Evolutionary conservation across 148 eudicot genomes (phyloP), one percentile per base, ranked within the genome.

Genomic region (Salicornia ramosissima): DNA sequence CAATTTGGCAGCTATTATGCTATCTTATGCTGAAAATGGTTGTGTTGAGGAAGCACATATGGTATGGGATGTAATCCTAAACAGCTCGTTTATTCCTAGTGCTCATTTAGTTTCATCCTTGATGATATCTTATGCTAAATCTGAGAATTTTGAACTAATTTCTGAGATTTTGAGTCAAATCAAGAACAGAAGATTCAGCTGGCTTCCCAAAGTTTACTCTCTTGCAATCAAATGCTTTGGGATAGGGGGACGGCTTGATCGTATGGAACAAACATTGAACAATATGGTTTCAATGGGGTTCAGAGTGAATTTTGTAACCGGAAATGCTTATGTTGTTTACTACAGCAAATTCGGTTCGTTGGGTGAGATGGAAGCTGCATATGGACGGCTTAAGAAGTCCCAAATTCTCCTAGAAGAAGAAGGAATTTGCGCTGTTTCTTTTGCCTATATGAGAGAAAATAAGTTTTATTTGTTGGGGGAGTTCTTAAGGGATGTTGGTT

Each of bases 221-320:
- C 75, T 68, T 29, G 80, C 88, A 63, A 71, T 88, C 61, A 79
- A 80, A 67, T 82, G 85, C 64, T 88, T 94, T 68, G 99, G 99
- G 26, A 82, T 74, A 68, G 75, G 54, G 55, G 99, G 93, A 15
- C 73, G 81, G 67, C 88, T 94, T 65, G 79, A 83, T 62, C 29
- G 71, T 67, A 87, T 91, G 99, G 97, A 94, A 67, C 50, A 31
- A 24, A 71, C 86, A 26, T 52, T 91, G 50, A 80, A 31, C 40
- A 86, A 94, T 57, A 91, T 94, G 96, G 83, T 73, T 61, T 81
- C 85, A n/a, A 76, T 72, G 86, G 91, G 92, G 1, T 86, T 82
- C 52, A 54, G 80, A 31, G 75, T 94, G 5, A 82, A 85, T 88
- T 88, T 92, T 47, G 59, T 71, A 5, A 83, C 86, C 19, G 96